Evolutionary conservation across 306 rosid genomes (phyloP).

Genomic region (Rosa chinensis): DNA sequence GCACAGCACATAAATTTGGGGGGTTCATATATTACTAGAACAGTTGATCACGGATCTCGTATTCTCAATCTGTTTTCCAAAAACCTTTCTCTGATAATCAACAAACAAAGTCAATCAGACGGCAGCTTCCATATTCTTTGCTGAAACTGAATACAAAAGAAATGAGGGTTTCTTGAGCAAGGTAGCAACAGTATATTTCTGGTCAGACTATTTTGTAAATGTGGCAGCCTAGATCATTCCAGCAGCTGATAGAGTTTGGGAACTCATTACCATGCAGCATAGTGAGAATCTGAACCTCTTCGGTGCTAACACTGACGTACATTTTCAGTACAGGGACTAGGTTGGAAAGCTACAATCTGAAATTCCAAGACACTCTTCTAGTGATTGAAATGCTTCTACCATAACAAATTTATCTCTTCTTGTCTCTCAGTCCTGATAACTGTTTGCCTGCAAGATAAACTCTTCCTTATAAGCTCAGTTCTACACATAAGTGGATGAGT

Average conservation of each 20-base stretch:
- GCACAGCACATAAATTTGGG: not conserved
- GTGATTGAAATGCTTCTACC: not conserved
- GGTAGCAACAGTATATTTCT: not conserved
- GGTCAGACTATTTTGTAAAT: not conserved
- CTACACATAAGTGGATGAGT: not conserved
- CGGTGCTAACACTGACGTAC: too few relatives aligned
- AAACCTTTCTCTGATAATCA: not conserved
- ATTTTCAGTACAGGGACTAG: not conserved
- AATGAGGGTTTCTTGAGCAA: not conserved
- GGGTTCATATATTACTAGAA: not conserved
- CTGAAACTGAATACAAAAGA: not conserved
- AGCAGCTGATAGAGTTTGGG: not conserved
- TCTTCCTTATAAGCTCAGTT: not conserved
- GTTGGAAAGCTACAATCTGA: not conserved
- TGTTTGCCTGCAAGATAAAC: not conserved
- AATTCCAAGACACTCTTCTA: not conserved
- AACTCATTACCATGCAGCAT: not conserved
- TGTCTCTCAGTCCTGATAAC: not conserved
- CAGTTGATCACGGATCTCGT: too few relatives aligned
- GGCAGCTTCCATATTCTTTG: too few relatives aligned
- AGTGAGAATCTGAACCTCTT: too few relatives aligned
- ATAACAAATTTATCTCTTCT: not conserved
- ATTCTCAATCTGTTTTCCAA: too few relatives aligned
- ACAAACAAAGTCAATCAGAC: too few relatives aligned
- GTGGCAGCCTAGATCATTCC: not conserved